phyloP scores from a whole-genome alignment of 1,284 basidiomycete genomes.

The Somion occarium region DNA sequence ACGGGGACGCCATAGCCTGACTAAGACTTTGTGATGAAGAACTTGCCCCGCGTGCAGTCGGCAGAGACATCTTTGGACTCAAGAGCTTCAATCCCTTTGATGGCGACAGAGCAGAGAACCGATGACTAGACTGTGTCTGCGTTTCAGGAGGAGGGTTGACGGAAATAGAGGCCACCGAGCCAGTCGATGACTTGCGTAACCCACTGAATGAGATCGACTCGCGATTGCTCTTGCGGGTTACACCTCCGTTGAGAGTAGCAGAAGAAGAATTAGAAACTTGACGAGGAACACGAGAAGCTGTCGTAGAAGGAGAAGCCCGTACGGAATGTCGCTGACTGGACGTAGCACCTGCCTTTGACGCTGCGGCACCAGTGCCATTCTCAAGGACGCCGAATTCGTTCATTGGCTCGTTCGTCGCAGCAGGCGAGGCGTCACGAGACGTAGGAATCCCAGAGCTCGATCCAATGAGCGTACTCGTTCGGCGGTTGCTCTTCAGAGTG shows the following conservation, averaged over 20 bases:
- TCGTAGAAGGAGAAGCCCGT: conserved; percentile 53
- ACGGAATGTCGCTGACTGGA: conserved; percentile 41
- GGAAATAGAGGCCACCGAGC: conserved; percentile 63
- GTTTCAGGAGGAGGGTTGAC: conserved; percentile 38
- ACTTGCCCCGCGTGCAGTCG: conserved; percentile 50
- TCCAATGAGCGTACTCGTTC: conserved; percentile 55
- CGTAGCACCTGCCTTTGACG: conserved; percentile 32
- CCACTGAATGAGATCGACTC: conserved; percentile 74
- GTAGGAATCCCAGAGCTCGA: conserved; percentile 30
- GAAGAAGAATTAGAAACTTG: conserved; percentile 48
- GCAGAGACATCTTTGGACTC: conserved; percentile 68
- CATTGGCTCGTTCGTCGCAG: conserved; percentile 37
- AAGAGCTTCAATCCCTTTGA: conserved; percentile 78
- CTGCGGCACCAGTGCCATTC: conserved; percentile 33
- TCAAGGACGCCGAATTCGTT: conserved; percentile 82
- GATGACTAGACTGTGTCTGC: conserved; percentile 43
- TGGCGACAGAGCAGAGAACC: conserved; percentile 76
- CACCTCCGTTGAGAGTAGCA: conserved; percentile 39
- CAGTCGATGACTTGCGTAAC: conserved; percentile 73
- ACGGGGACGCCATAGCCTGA: conserved; percentile 57
- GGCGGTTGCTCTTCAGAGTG: conserved; percentile 53
- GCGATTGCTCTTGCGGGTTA: conserved; percentile 58
- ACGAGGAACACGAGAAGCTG: conserved; percentile 54
- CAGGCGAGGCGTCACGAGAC: conserved; percentile 64
- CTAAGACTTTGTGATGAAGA: conserved; percentile 46